Conservation (phyloP, 495 filamentous ascomycete genomes). For the Chaetomidium leptoderma region DNA sequence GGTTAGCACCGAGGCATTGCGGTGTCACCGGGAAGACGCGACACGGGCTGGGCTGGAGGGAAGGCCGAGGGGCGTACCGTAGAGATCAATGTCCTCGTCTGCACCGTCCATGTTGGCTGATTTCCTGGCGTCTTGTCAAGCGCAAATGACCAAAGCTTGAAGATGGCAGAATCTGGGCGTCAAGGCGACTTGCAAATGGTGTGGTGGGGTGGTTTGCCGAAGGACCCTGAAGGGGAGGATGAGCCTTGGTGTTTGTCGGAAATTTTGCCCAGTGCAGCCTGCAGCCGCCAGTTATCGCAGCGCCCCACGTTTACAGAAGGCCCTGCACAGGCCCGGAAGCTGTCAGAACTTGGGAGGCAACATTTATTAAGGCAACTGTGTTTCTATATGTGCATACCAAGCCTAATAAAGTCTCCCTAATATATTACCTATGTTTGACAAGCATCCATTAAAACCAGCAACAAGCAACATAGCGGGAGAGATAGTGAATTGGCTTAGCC, state of each 20-base stretch:
- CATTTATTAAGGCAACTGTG: too few relatives aligned
- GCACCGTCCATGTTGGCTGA: conserved; percentile 35
- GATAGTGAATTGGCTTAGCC: too few relatives aligned
- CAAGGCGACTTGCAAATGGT: background rate
- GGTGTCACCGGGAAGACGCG: background rate
- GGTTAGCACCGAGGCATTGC: conserved; percentile 11
- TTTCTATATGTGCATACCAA: too few relatives aligned
- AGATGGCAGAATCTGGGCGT: background rate
- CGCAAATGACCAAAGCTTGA: background rate
- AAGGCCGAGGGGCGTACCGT: conserved; percentile 51
- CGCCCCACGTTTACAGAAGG: background rate
- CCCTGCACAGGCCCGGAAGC: too few relatives aligned
- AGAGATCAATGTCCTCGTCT: conserved; percentile 59
- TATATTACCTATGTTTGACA: too few relatives aligned
- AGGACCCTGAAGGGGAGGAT: background rate
- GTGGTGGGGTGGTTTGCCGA: conserved; percentile 4
- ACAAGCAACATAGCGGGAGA: too few relatives aligned
- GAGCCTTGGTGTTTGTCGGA: conserved; percentile 1
- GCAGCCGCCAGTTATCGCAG: background rate
- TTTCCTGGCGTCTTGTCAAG: conserved; percentile 7
- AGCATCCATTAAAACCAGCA: too few relatives aligned
- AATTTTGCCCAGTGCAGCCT: conserved; percentile 1
- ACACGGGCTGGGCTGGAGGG: background rate
- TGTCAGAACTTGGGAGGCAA: too few relatives aligned
- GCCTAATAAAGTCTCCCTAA: too few relatives aligned